Evolutionary conservation across 23 red algal genomes (phyloP).

Genomic region (Gracilaria gracilis): DNA sequence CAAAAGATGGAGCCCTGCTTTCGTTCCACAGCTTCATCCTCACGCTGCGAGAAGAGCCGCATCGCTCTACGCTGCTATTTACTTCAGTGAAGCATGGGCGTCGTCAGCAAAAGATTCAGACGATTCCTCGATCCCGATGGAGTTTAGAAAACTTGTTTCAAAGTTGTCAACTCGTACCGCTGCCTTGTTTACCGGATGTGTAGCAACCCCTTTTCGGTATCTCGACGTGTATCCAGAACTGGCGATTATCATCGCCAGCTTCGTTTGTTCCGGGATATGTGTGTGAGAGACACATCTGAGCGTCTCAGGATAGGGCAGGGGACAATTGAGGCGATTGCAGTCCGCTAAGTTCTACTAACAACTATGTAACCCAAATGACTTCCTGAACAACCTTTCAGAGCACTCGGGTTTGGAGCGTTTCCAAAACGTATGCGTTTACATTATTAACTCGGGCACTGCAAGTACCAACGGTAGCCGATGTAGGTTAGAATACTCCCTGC

Average conservation of each 20-base stretch:
- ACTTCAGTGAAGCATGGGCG: background rate
- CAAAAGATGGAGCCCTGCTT: slow-evolving; percentile 29
- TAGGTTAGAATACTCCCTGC: background rate
- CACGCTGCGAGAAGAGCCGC: background rate
- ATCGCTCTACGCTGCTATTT: background rate
- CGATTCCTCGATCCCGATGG: background rate
- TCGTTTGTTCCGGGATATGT: slow-evolving; percentile 52
- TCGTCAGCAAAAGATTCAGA: background rate
- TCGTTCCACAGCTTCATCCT: background rate
- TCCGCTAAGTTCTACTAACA: slow-evolving; percentile 2
- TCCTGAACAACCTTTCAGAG: background rate
- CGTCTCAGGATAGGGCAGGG: background rate
- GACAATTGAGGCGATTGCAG: background rate
- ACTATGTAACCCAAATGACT: background rate
- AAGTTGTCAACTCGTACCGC: slow-evolving; percentile 22
- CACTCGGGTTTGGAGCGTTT: background rate
- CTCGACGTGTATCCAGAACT: slow-evolving; percentile 57
- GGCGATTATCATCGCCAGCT: slow-evolving; percentile 38
- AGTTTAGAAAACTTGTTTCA: slow-evolving; percentile 11
- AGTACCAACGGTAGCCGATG: background rate
- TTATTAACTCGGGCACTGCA: background rate
- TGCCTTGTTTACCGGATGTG: slow-evolving; percentile 47
- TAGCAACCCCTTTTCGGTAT: slow-evolving; percentile 23
- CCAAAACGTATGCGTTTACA: slow-evolving; percentile 1
- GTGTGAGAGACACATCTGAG: background rate